Evolutionary conservation across 2,329 filamentous ascomycete genomes (phyloP), one percentile per base, ranked within the genome.

Genomic region (Aspergillus floridensis): DNA sequence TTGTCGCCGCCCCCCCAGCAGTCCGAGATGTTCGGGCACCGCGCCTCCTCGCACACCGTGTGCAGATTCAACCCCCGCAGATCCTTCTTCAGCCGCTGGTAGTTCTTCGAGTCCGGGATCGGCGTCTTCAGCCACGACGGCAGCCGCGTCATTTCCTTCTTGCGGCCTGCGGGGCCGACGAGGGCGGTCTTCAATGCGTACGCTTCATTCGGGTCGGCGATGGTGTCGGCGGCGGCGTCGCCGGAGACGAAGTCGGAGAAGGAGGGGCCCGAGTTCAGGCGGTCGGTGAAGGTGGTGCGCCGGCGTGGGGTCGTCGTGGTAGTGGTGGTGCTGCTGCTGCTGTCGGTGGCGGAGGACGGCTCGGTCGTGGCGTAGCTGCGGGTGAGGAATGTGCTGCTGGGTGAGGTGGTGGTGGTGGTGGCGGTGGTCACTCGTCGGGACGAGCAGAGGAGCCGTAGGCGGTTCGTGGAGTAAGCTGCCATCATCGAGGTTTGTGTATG

Each of bases 101-200:
- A 97, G 79, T 96, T 96, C 59, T 85, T 89, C 63, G 88, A 88
- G 12, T 87, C 86, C 0, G 95, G 95, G 58, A 99, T 95, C 1
- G 92, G 91, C 22, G 93, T 99, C 83, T 98, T 97, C 64, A 99
- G 86, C 95, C 95, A 99, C 66, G 89, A 85, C 21, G 95, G 95
- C 52, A 99, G 81, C 51, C 95, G 87, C 52, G 86, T 88, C 69
- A 88, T 86, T 69, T 84, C 80, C 73, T 86, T 86, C 77, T 87
- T 85, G 71, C 82, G 84, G 58, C 85, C 85, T 63, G 81, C 80
- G 1, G 84, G 85, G 11, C 85, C 86, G 41, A 86, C 83, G 64
- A 85, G 79, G 7, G 84, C 86, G 12, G 84, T 88, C 65, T 84
- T 83, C 61, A 88, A 79, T 53, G 84, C 82, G 69, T 86, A 84